Percentiles rank a stretch among this genome's conserved stretches.
Conservation (phyloP, 1,284 basidiomycete genomes). For the Cutaneotrichosporon sp. region DNA sequence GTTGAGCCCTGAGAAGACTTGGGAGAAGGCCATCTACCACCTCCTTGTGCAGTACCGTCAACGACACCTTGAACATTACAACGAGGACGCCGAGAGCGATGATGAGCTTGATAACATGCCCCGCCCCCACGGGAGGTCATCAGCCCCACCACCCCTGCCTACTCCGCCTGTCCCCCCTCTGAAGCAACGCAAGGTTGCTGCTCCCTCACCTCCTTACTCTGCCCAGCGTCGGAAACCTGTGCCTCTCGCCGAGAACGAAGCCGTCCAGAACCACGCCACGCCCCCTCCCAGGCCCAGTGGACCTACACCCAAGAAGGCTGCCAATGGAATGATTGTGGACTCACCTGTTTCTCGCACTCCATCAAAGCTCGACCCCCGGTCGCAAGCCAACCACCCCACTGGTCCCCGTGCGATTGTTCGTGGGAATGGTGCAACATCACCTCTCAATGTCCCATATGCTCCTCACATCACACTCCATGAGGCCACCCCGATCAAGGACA, state of each 20-base stretch:
- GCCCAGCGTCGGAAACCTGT: conserved; percentile 19
- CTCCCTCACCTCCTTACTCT: conserved; percentile 15
- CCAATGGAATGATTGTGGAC: conserved; percentile 22
- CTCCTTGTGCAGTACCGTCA: conserved; percentile 72
- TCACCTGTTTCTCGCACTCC: conserved; percentile 20
- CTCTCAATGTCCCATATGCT: conserved; percentile 24
- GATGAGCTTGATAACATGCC: conserved; percentile 18
- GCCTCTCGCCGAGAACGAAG: conserved; percentile 41
- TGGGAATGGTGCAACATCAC: conserved; percentile 5
- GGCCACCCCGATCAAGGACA: conserved; percentile 48
- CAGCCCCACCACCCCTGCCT: conserved; percentile 10
- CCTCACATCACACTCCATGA: conserved; percentile 49
- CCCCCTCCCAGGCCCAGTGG: conserved; percentile 40
- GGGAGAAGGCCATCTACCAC: conserved; percentile 91
- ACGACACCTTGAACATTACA: conserved; percentile 62
- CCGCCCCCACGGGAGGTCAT: conserved; percentile 11
- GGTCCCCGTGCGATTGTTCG: conserved; percentile 32
- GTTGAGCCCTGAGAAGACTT: conserved; percentile 60
- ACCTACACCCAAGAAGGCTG: conserved; percentile 48
- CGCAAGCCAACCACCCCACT: conserved; percentile 19
- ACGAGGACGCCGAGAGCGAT: conserved; percentile 51
- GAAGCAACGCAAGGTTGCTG: conserved; percentile 9
- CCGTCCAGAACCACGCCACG: conserved; percentile 29
- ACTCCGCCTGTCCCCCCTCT: conserved; percentile 5
- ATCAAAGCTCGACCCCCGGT: conserved; percentile 26